Evolutionary conservation across 2,329 filamentous ascomycete species (phyloP).

Genomic region (Elsinoe arachidis): DNA sequence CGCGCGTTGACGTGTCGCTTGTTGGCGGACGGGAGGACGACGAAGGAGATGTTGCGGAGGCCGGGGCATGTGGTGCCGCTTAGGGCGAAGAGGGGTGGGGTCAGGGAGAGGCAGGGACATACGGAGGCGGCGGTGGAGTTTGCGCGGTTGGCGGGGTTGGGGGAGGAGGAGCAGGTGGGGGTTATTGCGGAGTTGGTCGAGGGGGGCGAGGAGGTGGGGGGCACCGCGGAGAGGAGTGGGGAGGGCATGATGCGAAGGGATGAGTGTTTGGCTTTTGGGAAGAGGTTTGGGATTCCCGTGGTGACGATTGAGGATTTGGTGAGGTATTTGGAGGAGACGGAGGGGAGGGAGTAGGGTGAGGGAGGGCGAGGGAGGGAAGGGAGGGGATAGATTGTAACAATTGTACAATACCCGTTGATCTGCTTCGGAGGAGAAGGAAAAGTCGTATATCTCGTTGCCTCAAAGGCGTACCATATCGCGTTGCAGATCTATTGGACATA

Average conservation of each 20-base stretch:
- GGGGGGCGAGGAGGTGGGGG: constrained; percentile 65
- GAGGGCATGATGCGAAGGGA: constrained; percentile 87
- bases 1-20: constrained; percentile 70
- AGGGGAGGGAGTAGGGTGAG: constrained; percentile 56
- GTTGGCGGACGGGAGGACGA: constrained; percentile 59
- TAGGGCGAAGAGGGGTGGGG: constrained; percentile 67
- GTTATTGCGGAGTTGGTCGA: constrained; percentile 91
- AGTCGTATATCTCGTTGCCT: not conserved
- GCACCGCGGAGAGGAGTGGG: constrained; percentile 54
- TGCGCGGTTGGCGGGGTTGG: constrained; percentile 64
- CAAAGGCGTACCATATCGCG: constrained; percentile 1
- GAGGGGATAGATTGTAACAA: not conserved
- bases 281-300: constrained; percentile 79
- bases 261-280: constrained; percentile 79
- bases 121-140: constrained; percentile 92
- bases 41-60: constrained; percentile 57
- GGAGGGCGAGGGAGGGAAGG: not conserved
- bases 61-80: constrained; percentile 90
- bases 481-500: constrained; percentile 5
- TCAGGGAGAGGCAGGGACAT: constrained; percentile 71
- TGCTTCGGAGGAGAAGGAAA: not conserved
- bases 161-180: constrained; percentile 57
- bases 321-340: constrained; percentile 65
- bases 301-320: constrained; percentile 93
- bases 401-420: constrained; percentile 6